Percentiles rank a stretch among this genome's conserved stretches.
Evolutionary conservation across 2,329 filamentous ascomycete species (phyloP).

Genomic region (Domatiomyces catenatus): DNA sequence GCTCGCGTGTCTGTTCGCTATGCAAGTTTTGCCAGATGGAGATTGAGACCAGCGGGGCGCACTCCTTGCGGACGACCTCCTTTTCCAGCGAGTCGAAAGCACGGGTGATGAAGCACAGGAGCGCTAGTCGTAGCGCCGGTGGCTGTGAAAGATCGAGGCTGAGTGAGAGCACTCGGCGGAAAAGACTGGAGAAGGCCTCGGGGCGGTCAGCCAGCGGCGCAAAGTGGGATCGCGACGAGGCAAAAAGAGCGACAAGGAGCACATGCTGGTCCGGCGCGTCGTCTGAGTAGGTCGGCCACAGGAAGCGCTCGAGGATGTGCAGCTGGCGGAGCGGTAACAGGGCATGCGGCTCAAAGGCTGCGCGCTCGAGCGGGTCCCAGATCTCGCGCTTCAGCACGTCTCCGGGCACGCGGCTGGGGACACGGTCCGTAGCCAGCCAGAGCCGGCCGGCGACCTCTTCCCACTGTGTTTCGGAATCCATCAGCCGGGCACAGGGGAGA

Average conservation of each 20-base stretch:
- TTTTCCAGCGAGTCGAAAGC: slow-evolving; percentile 91
- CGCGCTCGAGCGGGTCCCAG: slow-evolving; percentile 75
- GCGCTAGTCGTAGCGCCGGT: slow-evolving; percentile 54
- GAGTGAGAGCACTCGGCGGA: slow-evolving; percentile 79
- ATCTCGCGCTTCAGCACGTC: slow-evolving; percentile 74
- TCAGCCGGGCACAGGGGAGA: slow-evolving; percentile 37
- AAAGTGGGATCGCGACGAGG: slow-evolving; percentile 84
- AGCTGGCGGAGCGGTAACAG: slow-evolving; percentile 75
- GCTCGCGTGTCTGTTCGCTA: slow-evolving; percentile 57
- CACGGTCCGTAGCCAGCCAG: slow-evolving; percentile 54
- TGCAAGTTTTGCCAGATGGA: slow-evolving; percentile 90
- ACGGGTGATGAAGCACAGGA: slow-evolving; percentile 79
- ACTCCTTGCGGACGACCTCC: slow-evolving; percentile 81
- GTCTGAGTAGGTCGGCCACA: slow-evolving; percentile 87
- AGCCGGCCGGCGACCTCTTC: slow-evolving; percentile 62
- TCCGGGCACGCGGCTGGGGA: slow-evolving; percentile 5
- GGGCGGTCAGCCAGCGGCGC: slow-evolving; percentile 59
- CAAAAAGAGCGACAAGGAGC: slow-evolving; percentile 67
- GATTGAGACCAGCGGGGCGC: slow-evolving; percentile 85
- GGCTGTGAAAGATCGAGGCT: slow-evolving; percentile 56
- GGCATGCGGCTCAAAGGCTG: slow-evolving; percentile 60
- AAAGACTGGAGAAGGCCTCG: slow-evolving; percentile 72
- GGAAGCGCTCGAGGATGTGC: slow-evolving; percentile 80
- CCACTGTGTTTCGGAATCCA: slow-evolving; percentile 28
- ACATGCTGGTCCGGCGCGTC: slow-evolving; percentile 86